Percentiles rank a stretch among this genome's conserved stretches.
phyloP scores from a whole-genome alignment of 208 protist genomes.

The Porcisia hertigi region DNA sequence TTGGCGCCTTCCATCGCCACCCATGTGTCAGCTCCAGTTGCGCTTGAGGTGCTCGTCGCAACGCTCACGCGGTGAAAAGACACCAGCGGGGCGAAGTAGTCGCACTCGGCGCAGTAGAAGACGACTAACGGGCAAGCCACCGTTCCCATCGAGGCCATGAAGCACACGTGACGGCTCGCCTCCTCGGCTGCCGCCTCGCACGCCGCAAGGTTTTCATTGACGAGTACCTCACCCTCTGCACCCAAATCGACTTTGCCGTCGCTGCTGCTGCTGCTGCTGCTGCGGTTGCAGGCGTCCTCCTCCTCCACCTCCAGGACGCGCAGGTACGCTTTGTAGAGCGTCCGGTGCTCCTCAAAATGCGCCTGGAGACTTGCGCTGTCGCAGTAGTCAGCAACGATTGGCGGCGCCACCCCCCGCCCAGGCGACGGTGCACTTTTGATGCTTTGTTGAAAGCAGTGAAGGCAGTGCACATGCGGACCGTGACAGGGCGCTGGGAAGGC shows the following conservation, averaged over 20 bases:
- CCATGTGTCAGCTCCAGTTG: conserved; percentile 12
- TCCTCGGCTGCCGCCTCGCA: conserved; percentile 51
- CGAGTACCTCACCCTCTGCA: conserved; percentile 14
- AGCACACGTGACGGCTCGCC: conserved; percentile 53
- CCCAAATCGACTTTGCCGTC: conserved; percentile 3
- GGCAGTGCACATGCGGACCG: conserved; percentile 52
- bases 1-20: conserved; percentile 18
- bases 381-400: conserved; percentile 32
- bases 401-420: conserved; percentile 28
- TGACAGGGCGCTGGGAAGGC: conserved; percentile 14
- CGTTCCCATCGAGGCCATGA: conserved; percentile 53
- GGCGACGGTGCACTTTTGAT: conserved; percentile 11
- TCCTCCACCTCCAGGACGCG: conserved; percentile 31
- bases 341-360: conserved; percentile 25
- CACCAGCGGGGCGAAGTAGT: conserved; percentile 52
- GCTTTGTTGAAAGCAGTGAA: conserved; percentile 40
- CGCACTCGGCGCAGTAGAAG: conserved; percentile 62
- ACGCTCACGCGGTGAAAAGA: conserved; percentile 14
- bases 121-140: conserved; percentile 42
- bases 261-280: conserved; percentile 13
- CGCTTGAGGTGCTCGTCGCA: not conserved
- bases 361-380: conserved; percentile 20
- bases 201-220: conserved; percentile 23
- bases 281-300: too few species aligned
- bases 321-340: conserved; percentile 25